Base-by-base conservation (phyloP, 768 basidiomycete species). In the Rubroboletus satanas region DNA sequence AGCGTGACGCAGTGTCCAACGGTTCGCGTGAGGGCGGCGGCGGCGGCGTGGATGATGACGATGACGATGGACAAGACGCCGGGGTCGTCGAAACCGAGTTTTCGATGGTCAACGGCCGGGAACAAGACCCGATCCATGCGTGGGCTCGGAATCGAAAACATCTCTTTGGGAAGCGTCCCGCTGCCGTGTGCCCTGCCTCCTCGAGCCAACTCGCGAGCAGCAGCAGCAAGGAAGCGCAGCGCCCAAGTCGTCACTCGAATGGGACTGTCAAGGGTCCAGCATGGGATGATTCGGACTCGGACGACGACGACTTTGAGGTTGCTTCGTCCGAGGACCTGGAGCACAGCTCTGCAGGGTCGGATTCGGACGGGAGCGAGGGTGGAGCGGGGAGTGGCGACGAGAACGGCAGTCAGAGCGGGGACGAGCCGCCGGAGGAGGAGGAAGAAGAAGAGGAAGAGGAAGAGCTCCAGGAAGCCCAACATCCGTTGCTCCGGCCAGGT, bases 31-130 rank as follows among this genome's bases (percentile, higher is more conserved):
- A 1, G 26, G 26, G 5, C 26, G 26, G 26, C 26, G 26, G 26
- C 26, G 26, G 26, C 26, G 45, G 12, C 7, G 12, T 18, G 23
- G 49, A 45, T 5, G 39, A 28, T 1, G 54, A 17, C 0, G 72
- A 18, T 0, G 78, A 74, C 8, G 72, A 74, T 2, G 79, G 5
- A 26, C 26, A 26, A 26, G 26, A 49, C 0, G 55, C 41, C 7
- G 73, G 75, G 8, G 77, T 77, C 0, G 73, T 81, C 43, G 87
- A 88, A 66, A 82, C 82, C 1, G 82, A 83, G 63, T 87, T 91
- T 63, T 77, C 79, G 31, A 83, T 89, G 79, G 77, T 91, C 5
- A 89, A 91, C 57, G 82, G 80, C 28, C 76, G 75, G 59, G 88
- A 90, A 65, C 79, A 83, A 61, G 82, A 83, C 36, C 78, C 80